Conservation (phyloP, 140 eudicot species). For the Stevia rebaudiana region DNA sequence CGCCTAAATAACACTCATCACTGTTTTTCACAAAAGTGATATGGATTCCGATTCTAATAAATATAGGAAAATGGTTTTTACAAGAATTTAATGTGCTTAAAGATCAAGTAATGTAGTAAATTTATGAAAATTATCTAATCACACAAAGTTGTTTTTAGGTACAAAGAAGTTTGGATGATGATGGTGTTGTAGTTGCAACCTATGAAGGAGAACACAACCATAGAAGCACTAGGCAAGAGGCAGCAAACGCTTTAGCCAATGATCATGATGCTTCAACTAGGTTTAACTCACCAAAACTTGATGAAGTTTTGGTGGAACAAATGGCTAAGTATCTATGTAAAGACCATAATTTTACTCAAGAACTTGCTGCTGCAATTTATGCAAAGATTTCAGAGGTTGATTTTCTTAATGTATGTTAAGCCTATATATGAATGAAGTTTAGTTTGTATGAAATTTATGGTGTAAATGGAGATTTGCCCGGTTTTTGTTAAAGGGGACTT, state of each 20-base stretch:
- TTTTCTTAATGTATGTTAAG: constrained; percentile 9
- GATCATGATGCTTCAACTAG: neutral
- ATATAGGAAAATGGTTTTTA: no score
- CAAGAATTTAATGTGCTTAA: no score
- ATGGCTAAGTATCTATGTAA: constrained; percentile 61
- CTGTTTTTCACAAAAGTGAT: no score
- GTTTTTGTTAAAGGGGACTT: neutral
- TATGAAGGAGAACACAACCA: constrained; percentile 92
- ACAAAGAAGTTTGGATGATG: constrained; percentile 73
- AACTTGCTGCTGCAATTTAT: constrained; percentile 68
- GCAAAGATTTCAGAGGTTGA: constrained; percentile 37
- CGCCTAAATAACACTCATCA: no score
- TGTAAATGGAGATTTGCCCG: neutral
- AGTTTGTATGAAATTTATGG: neutral
- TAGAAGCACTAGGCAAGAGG: constrained; percentile 23
- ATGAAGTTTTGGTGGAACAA: constrained; percentile 46
- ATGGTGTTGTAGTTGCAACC: constrained; percentile 50
- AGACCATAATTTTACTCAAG: constrained; percentile 54
- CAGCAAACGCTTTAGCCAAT: constrained; percentile 12
- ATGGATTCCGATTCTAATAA: no score
- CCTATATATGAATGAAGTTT: neutral
- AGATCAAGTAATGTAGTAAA: no score
- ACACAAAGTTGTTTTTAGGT: constrained; percentile 37
- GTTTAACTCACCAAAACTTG: constrained; percentile 16
- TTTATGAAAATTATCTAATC: neutral